phyloP scores from a whole-genome alignment of 176 grass and related monocot genomes.

The Puccinellia tenuiflora region DNA sequence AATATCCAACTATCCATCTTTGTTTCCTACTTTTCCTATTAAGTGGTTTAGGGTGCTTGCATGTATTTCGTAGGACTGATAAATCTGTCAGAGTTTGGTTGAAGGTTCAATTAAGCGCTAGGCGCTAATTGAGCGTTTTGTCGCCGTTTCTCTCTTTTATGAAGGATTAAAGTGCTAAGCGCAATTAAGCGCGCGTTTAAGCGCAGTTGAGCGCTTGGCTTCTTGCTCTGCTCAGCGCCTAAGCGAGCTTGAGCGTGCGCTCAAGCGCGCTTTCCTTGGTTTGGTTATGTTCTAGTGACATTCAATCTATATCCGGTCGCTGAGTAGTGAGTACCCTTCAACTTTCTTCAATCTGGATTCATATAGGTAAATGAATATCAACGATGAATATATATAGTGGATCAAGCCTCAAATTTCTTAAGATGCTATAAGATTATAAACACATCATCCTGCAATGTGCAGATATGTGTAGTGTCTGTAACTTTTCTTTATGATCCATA shows the following conservation, averaged over 20 bases:
- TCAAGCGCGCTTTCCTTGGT: too few species aligned
- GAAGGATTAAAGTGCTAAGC: too few species aligned
- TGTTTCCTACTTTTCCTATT: neutral
- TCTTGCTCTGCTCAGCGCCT: too few species aligned
- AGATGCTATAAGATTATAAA: neutral
- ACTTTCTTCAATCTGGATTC: neutral
- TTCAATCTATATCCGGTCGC: neutral
- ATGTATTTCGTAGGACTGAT: neutral
- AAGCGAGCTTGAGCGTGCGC: too few species aligned
- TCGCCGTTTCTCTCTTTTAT: too few species aligned
- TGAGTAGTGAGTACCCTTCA: neutral
- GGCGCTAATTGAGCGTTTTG: too few species aligned
- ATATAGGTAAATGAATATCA: neutral
- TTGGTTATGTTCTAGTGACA: neutral
- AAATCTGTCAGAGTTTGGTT: neutral
- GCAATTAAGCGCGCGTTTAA: too few species aligned
- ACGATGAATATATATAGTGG: neutral
- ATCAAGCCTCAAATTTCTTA: neutral
- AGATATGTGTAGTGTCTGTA: neutral
- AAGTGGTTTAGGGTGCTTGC: neutral
- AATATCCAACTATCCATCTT: neutral
- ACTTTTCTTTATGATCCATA: constrained; percentile 8
- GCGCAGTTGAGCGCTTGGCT: too few species aligned
- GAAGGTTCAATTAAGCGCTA: too few species aligned
- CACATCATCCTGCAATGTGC: neutral